Evolutionary conservation across 441 rosid species (phyloP).

Genomic region (Kokia cookei): DNA sequence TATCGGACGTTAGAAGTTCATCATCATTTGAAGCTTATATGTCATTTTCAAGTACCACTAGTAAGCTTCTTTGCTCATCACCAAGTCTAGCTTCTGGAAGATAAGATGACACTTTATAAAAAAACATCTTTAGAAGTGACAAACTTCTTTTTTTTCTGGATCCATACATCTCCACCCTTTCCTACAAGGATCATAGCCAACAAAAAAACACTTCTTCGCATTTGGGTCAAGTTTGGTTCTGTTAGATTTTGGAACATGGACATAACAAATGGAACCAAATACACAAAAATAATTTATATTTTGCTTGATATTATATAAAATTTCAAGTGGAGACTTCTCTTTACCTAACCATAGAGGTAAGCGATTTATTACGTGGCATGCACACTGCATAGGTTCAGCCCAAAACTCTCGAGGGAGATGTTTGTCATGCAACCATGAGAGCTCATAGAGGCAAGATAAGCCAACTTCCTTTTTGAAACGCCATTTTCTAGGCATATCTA

Average conservation of each 20-base stretch:
- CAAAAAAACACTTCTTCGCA: not conserved
- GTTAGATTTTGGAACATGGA: not conserved
- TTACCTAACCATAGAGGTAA: not conserved
- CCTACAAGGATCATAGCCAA: not conserved
- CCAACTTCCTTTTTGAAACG: not conserved
- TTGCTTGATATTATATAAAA: not conserved
- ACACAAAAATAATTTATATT: not conserved
- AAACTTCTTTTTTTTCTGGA: not conserved
- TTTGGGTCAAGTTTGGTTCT: not conserved
- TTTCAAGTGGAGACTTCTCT: constrained; percentile 3
- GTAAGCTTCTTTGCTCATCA: too few relatives aligned
- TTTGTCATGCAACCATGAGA: not conserved
- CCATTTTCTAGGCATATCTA: not conserved
- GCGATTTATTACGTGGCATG: not conserved
- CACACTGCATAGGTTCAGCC: not conserved
- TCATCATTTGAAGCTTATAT: not conserved
- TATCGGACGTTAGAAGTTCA: not conserved
- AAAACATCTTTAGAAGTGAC: not conserved
- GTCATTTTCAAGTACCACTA: not conserved
- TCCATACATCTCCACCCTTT: not conserved
- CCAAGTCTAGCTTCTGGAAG: too few relatives aligned
- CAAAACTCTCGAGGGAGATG: constrained; percentile 5
- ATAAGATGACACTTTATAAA: not conserved
- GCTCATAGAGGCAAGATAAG: not conserved
- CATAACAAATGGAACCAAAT: not conserved